These are phyloP conservation scores for Liquidambar formosana DNA, from an alignment of 164 flowering plant genomes.

Conservation along the genomic window DNA sequence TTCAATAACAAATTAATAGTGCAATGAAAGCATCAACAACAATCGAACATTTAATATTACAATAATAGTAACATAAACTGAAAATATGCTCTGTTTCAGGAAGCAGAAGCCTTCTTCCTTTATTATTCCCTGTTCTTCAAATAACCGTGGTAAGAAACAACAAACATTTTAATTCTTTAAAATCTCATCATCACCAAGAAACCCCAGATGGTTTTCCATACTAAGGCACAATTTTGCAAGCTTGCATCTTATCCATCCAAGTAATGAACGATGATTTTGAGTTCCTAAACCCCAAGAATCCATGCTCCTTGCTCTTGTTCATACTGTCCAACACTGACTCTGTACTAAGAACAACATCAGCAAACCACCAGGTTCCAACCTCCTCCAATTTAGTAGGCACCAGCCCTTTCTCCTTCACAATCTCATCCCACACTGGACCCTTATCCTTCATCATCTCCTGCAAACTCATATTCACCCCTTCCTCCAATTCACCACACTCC, in stretches of 20 bases:
- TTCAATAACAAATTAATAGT: too few species aligned
- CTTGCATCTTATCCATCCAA: slow-evolving; percentile 42
- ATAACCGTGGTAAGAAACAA: too few species aligned
- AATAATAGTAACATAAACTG: too few species aligned
- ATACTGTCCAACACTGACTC: slow-evolving; percentile 13
- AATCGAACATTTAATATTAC: too few species aligned
- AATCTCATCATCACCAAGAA: too few species aligned
- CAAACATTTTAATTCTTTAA: too few species aligned
- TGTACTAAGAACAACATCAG: slow-evolving; percentile 9
- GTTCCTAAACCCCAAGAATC: slow-evolving; percentile 32
- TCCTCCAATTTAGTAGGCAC: slow-evolving; percentile 21
- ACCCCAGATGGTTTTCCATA: too few species aligned
- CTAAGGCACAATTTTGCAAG: slow-evolving; percentile 36
- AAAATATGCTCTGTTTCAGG: too few species aligned
- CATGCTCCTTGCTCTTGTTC: slow-evolving; percentile 41
- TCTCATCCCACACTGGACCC: slow-evolving; percentile 34
- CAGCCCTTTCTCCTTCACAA: slow-evolving; percentile 29
- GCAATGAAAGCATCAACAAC: too few species aligned
- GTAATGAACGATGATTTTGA: slow-evolving; percentile 25
- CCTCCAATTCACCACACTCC: slow-evolving; percentile 15
- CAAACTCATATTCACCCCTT: slow-evolving; percentile 8
- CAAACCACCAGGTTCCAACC: slow-evolving; percentile 27
- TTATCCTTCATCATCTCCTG: slow-evolving; percentile 30
- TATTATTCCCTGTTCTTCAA: too few species aligned
- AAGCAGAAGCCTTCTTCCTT: too few species aligned